Base-by-base conservation (phyloP, 805 yeast genomes). In the Limtongozyma cylindracea region DNA sequence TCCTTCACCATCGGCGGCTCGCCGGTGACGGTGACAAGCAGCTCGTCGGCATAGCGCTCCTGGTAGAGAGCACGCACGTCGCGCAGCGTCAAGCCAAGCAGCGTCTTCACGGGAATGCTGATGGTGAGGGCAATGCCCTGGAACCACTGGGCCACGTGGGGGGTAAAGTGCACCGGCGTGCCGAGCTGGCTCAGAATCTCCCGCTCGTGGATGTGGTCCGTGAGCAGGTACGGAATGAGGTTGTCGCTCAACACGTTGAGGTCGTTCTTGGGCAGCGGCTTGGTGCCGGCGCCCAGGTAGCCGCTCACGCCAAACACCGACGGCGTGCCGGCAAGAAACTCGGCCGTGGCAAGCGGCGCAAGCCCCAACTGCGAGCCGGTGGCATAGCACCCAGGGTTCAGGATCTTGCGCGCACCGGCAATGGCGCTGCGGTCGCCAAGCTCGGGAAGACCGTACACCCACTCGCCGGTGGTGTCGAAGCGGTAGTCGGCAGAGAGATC, bases 301-400 rank as follows among this genome's bases (percentile, higher is more conserved):
- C 99, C 99, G 21, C 94, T 77, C 16, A 88, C 88, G 39, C 98
- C 98, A 41, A 88, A 88, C 8, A 84, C 57, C 3, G 78, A 53
- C 23, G 99, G 96, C 14, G 58, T 53, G 17, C 88, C 88, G 9
- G 52, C 47, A 19, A 67, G 53, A 37, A 61, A 61, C 21, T 67
- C 63, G 6, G 6, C 5, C n/a, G n/a, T n/a, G n/a, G 59, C 47
- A 34, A 88, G 53, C 17, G 98, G 99, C 21, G 84, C 68, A 40
- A 88, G 69, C 9, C 92, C 82, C 13, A 80, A 48, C 53, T 88
- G 96, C 9, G 95, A 88, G 26, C 91, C 95, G 20, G 99, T 88
- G n/a, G 98, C 95, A 43, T 82, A 88, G 55, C 99, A 88, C 21
- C 98, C 99, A 3, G 99, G 99, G 49, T 88, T 88, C 4, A 95